Evolutionary conservation across 202 grass and related monocot genomes (phyloP).

Genomic region (Brachypodium distachyon): DNA sequence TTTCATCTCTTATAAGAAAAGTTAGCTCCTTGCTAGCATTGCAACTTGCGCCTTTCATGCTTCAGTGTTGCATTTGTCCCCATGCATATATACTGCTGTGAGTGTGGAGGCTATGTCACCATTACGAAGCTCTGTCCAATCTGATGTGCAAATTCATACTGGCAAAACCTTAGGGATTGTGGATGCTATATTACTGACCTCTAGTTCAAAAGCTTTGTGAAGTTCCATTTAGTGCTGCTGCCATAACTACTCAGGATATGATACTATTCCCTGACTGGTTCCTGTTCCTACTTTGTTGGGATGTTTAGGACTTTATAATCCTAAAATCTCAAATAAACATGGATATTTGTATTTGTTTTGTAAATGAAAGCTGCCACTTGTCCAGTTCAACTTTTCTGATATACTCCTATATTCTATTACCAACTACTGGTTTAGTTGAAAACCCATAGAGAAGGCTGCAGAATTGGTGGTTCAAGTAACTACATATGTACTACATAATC

Average conservation of each 20-base stretch:
- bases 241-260: neutral
- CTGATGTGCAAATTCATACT: neutral
- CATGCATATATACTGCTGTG: neutral
- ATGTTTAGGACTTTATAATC: constrained; percentile 1
- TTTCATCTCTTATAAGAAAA: neutral
- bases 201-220: neutral
- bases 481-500: neutral
- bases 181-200: neutral
- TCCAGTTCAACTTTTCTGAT: neutral
- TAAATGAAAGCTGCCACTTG: neutral
- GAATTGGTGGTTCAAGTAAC: neutral
- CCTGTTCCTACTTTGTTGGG: neutral
- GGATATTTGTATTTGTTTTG: neutral
- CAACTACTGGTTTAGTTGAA: neutral
- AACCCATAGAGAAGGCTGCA: neutral
- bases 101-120: neutral
- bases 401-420: neutral
- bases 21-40: neutral
- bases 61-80: neutral
- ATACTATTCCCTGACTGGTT: neutral
- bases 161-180: neutral
- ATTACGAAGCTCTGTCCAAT: neutral
- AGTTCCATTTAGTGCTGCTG: neutral
- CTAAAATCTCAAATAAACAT: neutral
- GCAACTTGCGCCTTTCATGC: neutral